Percentiles rank a stretch among this genome's conserved stretches.
Evolutionary conservation across 257 asterid species (phyloP).

Genomic region (Jacaranda mimosifolia): DNA sequence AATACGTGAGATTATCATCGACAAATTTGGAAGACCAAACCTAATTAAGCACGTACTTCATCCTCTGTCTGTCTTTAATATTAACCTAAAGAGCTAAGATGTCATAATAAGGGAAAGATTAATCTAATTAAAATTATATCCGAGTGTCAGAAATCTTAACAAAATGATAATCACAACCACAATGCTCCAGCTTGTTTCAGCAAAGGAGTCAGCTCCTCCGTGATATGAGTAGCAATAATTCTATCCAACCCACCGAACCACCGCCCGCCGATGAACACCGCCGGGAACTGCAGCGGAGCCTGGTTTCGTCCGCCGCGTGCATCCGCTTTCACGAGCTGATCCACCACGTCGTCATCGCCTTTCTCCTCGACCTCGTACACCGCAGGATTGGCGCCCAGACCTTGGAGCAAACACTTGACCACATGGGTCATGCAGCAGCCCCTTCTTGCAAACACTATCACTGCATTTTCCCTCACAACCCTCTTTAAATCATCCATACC

Average conservation of each 20-base stretch:
- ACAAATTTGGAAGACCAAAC: too few species aligned
- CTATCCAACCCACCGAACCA: conserved; percentile 83
- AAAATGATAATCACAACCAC: conserved; percentile 52
- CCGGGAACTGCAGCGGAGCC: conserved; percentile 48
- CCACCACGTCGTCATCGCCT: conserved; percentile 16
- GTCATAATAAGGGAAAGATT: too few species aligned
- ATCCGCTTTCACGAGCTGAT: conserved; percentile 35
- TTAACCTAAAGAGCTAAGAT: too few species aligned
- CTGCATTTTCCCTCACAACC: conserved; percentile 40
- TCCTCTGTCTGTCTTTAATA: too few species aligned
- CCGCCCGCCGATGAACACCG: conserved; percentile 65
- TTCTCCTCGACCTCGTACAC: conserved; percentile 63
- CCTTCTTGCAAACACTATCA: conserved; percentile 27
- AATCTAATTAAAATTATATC: too few species aligned
- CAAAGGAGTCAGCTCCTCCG: conserved; percentile 70
- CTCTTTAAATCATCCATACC: conserved; percentile 25
- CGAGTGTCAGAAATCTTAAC: too few species aligned
- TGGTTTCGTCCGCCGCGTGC: conserved; percentile 15
- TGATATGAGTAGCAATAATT: conserved; percentile 67
- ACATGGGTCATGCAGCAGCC: conserved; percentile 52
- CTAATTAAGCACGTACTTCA: too few species aligned
- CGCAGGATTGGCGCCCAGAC: conserved; percentile 59
- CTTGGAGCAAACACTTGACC: conserved; percentile 57
- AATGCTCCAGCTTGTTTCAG: conserved; percentile 75
- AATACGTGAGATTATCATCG: too few species aligned